phyloP scores from a whole-genome alignment of 129 eudicot species.

The Artemisia argyi region DNA sequence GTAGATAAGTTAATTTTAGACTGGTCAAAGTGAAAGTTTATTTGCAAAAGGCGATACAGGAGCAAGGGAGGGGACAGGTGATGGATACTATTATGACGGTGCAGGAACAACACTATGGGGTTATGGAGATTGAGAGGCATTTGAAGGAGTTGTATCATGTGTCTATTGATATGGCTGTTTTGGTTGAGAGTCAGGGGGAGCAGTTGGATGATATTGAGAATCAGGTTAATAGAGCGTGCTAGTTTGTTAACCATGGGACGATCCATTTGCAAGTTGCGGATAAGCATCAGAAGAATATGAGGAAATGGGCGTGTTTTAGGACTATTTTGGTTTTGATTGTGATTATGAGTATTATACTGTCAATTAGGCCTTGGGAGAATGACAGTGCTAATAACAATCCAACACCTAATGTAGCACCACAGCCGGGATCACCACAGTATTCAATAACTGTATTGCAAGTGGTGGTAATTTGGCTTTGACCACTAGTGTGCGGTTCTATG shows the following conservation, averaged over 20 bases:
- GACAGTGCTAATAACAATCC: too few species aligned
- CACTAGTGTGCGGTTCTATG: not conserved
- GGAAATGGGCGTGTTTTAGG: constrained; percentile 77
- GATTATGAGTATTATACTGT: constrained; percentile 45
- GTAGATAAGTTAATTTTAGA: constrained; percentile 56
- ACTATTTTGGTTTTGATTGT: constrained; percentile 52
- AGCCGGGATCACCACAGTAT: not conserved
- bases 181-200: constrained; percentile 73
- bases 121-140: constrained; percentile 61
- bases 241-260: constrained; percentile 57
- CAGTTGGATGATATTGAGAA: constrained; percentile 73
- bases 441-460: not conserved
- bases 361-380: constrained; percentile 53
- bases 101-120: constrained; percentile 82
- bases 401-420: too few species aligned
- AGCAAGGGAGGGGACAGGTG: constrained; percentile 82
- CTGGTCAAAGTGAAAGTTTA: constrained; percentile 73
- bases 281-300: constrained; percentile 69
- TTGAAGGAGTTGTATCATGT: constrained; percentile 75
- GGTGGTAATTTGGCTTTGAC: constrained; percentile 12
- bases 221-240: constrained; percentile 61
- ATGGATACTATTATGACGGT: constrained; percentile 77
- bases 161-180: constrained; percentile 75
- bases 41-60: constrained; percentile 77
- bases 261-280: constrained; percentile 46